A percentile compares a stretch with the other conserved stretches of the same genome.
Evolutionary conservation across 352 stramenopile species (phyloP).

Genomic region (Ochromonadaceae sp.): DNA sequence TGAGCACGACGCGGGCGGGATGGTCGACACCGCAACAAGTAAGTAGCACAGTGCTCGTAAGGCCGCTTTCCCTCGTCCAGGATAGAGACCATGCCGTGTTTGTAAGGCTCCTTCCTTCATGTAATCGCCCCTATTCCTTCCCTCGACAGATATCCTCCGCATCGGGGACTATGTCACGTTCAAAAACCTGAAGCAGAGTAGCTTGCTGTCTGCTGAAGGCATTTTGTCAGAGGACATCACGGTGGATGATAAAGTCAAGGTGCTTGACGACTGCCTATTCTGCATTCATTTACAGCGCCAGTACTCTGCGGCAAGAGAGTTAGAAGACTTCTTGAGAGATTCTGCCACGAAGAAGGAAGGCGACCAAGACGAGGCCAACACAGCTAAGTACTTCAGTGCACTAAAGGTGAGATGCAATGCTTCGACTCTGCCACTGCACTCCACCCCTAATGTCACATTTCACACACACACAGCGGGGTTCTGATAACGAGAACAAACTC

Average conservation of each 20-base stretch:
- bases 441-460: neutral
- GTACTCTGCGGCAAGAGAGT: constrained; percentile 18
- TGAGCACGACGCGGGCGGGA: too few species aligned
- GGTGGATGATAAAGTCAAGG: neutral
- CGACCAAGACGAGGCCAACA: neutral
- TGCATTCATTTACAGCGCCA: constrained; percentile 5
- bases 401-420: neutral
- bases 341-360: neutral
- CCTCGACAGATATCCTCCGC: neutral
- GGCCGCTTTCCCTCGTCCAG: too few species aligned
- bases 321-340: too few species aligned
- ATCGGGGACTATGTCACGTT: constrained; percentile 18
- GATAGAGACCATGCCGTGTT: too few species aligned
- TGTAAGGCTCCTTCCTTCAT: too few species aligned
- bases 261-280: constrained; percentile 17
- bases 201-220: constrained; percentile 6
- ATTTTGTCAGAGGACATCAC: constrained; percentile 6
- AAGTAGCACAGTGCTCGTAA: too few species aligned
- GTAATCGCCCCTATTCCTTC: too few species aligned
- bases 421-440: neutral
- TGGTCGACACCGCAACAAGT: too few species aligned
- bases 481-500: constrained; percentile 23
- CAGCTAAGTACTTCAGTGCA: neutral
- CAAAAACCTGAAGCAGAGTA: neutral
- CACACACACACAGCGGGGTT: neutral